Evolutionary conservation across 1,284 basidiomycete genomes (phyloP).

Genomic region (Microbotryum saponariae): DNA sequence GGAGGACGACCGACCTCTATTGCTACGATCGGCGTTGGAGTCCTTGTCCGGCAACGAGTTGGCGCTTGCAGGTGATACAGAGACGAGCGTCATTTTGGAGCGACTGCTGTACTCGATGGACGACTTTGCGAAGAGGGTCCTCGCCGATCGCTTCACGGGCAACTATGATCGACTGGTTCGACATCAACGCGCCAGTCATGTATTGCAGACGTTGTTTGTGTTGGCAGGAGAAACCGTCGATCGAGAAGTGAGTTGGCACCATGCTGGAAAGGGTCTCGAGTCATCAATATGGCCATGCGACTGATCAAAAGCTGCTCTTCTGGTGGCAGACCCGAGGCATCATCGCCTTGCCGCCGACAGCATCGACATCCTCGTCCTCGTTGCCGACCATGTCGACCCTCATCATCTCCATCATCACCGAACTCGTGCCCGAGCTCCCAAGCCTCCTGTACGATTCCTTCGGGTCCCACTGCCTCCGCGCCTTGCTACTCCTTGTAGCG

Average conservation of each 20-base stretch:
- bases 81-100: constrained; percentile 79
- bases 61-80: constrained; percentile 80
- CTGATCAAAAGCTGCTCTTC: constrained; percentile 3
- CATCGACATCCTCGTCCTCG: constrained; percentile 43
- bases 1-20: constrained; percentile 63
- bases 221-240: constrained; percentile 64
- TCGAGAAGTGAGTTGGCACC: constrained; percentile 57
- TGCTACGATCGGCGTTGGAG: constrained; percentile 71
- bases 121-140: constrained; percentile 80
- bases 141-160: constrained; percentile 72
- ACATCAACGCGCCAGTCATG: constrained; percentile 86
- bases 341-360: constrained; percentile 50
- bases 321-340: constrained; percentile 53
- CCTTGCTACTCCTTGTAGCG: constrained; percentile 65
- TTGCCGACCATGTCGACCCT: constrained; percentile 65
- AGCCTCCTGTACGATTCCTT: constrained; percentile 70
- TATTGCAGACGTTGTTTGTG: constrained; percentile 75
- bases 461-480: constrained; percentile 76
- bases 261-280: neutral
- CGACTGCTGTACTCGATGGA: constrained; percentile 84
- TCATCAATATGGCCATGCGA: neutral
- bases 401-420: constrained; percentile 60
- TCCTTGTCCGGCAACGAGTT: constrained; percentile 81
- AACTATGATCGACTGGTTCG: constrained; percentile 64
- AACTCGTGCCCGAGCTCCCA: constrained; percentile 57